phyloP scores from a whole-genome alignment of 441 rosid species.

The Pelargonium australe region DNA sequence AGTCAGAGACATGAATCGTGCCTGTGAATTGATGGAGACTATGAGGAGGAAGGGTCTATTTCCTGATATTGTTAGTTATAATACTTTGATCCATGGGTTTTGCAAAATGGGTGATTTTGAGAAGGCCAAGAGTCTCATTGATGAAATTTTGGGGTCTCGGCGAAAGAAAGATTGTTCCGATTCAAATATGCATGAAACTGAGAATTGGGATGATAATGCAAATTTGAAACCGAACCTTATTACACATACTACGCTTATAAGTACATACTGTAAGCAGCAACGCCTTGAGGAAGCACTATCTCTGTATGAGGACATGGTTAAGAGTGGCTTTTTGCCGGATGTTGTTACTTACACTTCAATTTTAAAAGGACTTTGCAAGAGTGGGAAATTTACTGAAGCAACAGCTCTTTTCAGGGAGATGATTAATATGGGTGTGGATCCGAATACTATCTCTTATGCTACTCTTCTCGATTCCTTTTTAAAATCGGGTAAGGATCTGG shows the following conservation, averaged over 20 bases:
- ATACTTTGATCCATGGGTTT: conserved; percentile 54
- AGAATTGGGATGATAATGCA: conserved; percentile 11
- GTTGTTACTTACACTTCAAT: conserved; percentile 70
- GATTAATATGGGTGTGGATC: conserved; percentile 60
- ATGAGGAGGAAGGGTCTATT: conserved; percentile 42
- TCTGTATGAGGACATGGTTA: conserved; percentile 55
- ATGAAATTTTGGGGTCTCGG: conserved; percentile 36
- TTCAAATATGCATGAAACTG: conserved; percentile 10
- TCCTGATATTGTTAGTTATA: conserved; percentile 57
- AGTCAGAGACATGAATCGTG: conserved; percentile 38
- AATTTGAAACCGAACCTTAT: conserved; percentile 47
- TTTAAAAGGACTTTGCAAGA: conserved; percentile 63
- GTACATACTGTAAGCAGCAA: conserved; percentile 47
- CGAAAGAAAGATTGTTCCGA: conserved; percentile 15
- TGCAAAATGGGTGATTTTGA: conserved; percentile 55
- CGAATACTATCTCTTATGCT: conserved; percentile 64
- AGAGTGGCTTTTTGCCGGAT: conserved; percentile 58
- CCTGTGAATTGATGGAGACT: conserved; percentile 35
- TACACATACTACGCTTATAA: conserved; percentile 61
- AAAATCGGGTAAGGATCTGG: conserved; percentile 44
- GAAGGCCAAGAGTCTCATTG: conserved; percentile 47
- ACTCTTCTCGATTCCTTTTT: conserved; percentile 62
- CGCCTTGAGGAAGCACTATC: conserved; percentile 54
- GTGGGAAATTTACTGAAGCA: conserved; percentile 55
- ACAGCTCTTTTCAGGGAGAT: conserved; percentile 53